These are phyloP conservation scores for Pyricularia grisea DNA, from an alignment of 2,329 filamentous ascomycete species.

Conservation along the genomic window DNA sequence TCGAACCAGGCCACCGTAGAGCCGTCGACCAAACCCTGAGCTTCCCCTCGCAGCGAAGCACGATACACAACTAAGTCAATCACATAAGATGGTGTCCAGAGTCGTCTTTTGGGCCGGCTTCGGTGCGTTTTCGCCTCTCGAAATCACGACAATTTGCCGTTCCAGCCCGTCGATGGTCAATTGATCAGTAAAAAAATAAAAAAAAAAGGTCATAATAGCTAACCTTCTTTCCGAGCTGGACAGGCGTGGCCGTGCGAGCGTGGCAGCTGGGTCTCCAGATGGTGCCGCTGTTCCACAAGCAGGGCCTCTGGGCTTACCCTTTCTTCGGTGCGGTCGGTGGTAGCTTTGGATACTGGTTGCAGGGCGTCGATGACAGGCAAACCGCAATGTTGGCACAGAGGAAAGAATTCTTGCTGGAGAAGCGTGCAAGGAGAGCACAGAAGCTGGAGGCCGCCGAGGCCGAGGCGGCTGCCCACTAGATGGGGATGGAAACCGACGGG, in stretches of 20 bases:
- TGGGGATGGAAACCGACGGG: neutral
- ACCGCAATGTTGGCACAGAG: constrained; percentile 66
- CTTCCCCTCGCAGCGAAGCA: neutral
- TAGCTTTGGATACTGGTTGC: constrained; percentile 94
- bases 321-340: constrained; percentile 77
- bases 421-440: constrained; percentile 69
- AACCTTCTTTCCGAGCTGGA: neutral
- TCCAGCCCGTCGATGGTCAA: neutral
- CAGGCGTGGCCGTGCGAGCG: constrained; percentile 83
- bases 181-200: neutral
- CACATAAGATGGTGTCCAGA: constrained; percentile 43
- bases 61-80: neutral
- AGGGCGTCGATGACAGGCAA: constrained; percentile 81
- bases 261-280: constrained; percentile 99
- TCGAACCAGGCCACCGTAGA: neutral
- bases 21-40: neutral
- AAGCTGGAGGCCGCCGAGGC: constrained; percentile 33
- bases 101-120: constrained; percentile 84
- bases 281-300: constrained; percentile 82
- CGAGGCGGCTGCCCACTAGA: constrained; percentile 1
- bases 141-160: neutral
- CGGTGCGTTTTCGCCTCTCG: constrained; percentile 53
- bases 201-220: neutral
- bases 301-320: constrained; percentile 85
- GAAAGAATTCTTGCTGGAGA: constrained; percentile 75